Evolutionary conservation across 352 stramenopile genomes (phyloP).

Genomic region (Bremia lactucae): DNA sequence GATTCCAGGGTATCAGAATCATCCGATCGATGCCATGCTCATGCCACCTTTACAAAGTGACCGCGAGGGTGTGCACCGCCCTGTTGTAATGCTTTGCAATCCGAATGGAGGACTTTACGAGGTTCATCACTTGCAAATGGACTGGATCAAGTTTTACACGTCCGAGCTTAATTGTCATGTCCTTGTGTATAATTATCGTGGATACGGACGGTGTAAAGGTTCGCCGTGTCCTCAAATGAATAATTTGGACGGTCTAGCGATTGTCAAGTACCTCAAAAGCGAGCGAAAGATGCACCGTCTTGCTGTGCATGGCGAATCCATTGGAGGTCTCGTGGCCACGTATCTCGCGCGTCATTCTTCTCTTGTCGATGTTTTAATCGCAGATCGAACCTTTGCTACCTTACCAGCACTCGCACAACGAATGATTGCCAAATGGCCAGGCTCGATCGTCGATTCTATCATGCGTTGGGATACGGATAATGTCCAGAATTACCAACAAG

Average conservation of each 20-base stretch:
- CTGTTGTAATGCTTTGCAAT: conserved; percentile 70
- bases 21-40: conserved; percentile 76
- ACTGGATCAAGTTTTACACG: conserved; percentile 85
- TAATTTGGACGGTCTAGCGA: conserved; percentile 60
- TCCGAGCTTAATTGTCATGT: conserved; percentile 60
- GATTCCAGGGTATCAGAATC: conserved; percentile 45
- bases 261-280: conserved; percentile 58
- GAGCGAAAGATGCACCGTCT: conserved; percentile 44
- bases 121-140: conserved; percentile 83
- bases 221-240: conserved; percentile 45
- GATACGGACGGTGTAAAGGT: conserved; percentile 66
- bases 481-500: conserved; percentile 57
- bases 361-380: conserved; percentile 56
- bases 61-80: conserved; percentile 21
- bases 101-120: conserved; percentile 81
- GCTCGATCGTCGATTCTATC: conserved; percentile 41
- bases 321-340: conserved; percentile 67
- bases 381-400: conserved; percentile 73
- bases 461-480: conserved; percentile 81
- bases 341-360: conserved; percentile 49
- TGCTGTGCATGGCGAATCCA: conserved; percentile 75
- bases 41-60: conserved; percentile 37
- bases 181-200: conserved; percentile 82
- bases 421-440: conserved; percentile 68
- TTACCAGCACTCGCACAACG: conserved; percentile 68